Conservation (phyloP, 2,329 filamentous ascomycete genomes). For the Alternaria metachromatica region DNA sequence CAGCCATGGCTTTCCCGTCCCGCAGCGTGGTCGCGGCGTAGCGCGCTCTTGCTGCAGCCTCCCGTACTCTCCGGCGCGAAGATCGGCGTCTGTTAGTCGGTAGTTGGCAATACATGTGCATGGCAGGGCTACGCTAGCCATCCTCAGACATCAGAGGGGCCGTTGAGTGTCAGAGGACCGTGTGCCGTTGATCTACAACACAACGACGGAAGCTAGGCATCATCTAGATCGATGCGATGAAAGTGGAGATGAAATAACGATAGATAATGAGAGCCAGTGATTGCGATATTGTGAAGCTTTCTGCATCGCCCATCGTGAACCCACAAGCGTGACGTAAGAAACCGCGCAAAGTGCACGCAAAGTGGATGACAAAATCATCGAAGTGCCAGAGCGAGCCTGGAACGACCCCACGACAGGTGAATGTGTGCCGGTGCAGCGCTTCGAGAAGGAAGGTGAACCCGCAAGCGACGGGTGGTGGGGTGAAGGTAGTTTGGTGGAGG, state of each 20-base stretch:
- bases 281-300: slow-evolving; percentile 19
- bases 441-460: slow-evolving; percentile 25
- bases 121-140: slow-evolving; percentile 19
- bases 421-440: slow-evolving; percentile 37
- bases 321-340: background rate
- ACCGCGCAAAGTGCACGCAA: slow-evolving; percentile 5
- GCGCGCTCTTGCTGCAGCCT: slow-evolving; percentile 31
- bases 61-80: slow-evolving; percentile 18
- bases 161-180: slow-evolving; percentile 22
- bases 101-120: slow-evolving; percentile 11
- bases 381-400: slow-evolving; percentile 27
- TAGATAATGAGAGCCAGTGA: slow-evolving; percentile 30
- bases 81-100: slow-evolving; percentile 7
- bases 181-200: slow-evolving; percentile 35
- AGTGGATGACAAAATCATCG: slow-evolving; percentile 21
- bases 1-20: slow-evolving; percentile 30
- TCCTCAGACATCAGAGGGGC: slow-evolving; percentile 19
- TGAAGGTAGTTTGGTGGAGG: slow-evolving; percentile 27
- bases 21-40: slow-evolving; percentile 34
- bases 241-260: background rate
- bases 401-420: slow-evolving; percentile 43
- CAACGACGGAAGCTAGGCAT: slow-evolving; percentile 30
- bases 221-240: slow-evolving; percentile 25
- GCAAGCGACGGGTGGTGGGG: slow-evolving; percentile 22
- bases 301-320: slow-evolving; percentile 11